Base-by-base conservation (phyloP, 495 filamentous ascomycete genomes). In the Aspergillus hancockii region DNA sequence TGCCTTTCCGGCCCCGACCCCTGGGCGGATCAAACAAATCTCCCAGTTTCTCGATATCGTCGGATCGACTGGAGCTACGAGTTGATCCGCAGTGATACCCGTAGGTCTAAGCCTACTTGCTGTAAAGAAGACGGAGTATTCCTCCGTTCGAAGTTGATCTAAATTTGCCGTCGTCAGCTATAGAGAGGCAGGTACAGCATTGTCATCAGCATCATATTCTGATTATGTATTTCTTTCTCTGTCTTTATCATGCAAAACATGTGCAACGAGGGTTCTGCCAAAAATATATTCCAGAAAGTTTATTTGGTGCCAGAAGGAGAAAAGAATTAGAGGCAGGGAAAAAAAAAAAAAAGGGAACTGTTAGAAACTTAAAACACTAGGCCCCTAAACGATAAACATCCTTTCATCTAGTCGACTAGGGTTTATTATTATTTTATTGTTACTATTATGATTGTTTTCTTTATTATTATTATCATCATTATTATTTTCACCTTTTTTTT, bases 1-100 rank as follows among this genome's bases (percentile, higher is more conserved):
- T 58, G 31, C 43, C 60, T 34, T 63, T 30, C 58, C 61, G 64
- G 47, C 59, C 52, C 63, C 50, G 63, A 55, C 66, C 69, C 71
- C 73, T 75, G 73, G 71, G 67, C 67, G 63, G 67, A 75, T 75
- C 72, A 73, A 62, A 67, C 66, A 61, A 66, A 67, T 57, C 53
- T 62, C 49, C 47, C 9, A 25, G 43, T 53, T 58, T 47, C 54
- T 67, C 58, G 62, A 62, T 65, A 64, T 65, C 59, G 58, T 54
- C 31, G 58, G 57, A 49, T 54, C 51, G 57, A 46, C n/a, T 43
- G 49, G 16, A 21, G 19, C 32, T 46, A 14, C 21, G 49, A 34
- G 30, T 52, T 52, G 30, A 34, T 22, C 49, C 49, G 49, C 30
- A 32, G 28, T 32, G 30, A 32, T 52, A 32, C 49, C 49, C 49